A percentile compares a stretch with the other conserved stretches of the same genome.
phyloP scores from a whole-genome alignment of 2,329 filamentous ascomycete species.

The Calonectria pauciramosa region DNA sequence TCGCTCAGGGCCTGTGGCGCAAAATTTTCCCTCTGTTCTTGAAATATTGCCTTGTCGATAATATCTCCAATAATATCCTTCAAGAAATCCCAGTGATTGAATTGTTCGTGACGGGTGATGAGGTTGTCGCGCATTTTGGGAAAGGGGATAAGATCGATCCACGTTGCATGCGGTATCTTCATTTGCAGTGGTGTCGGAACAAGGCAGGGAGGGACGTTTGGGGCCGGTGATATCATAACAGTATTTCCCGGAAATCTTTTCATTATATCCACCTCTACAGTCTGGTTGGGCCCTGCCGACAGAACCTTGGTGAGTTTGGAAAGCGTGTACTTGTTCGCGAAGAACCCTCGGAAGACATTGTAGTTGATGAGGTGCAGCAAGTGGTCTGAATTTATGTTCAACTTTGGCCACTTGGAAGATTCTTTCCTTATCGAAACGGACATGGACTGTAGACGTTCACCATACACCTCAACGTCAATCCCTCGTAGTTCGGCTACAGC shows the following conservation, averaged over 20 bases:
- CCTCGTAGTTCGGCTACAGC: neutral
- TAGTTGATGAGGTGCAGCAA: conserved; percentile 25
- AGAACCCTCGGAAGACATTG: conserved; percentile 22
- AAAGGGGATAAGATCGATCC: conserved; percentile 58
- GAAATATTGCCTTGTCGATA: neutral
- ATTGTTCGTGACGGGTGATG: conserved; percentile 52
- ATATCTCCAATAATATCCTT: conserved; percentile 31
- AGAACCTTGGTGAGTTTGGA: conserved; percentile 11
- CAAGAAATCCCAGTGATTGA: conserved; percentile 53
- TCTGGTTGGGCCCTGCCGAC: neutral
- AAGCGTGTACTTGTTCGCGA: conserved; percentile 23
- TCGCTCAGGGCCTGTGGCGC: neutral
- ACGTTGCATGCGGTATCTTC: conserved; percentile 53
- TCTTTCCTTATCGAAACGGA: neutral
- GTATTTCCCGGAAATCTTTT: neutral
- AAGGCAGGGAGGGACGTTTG: conserved; percentile 34
- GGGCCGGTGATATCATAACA: neutral
- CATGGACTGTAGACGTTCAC: neutral
- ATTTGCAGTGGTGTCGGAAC: conserved; percentile 56
- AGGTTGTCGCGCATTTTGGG: conserved; percentile 55
- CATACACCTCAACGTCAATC: neutral
- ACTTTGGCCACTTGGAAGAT: neutral
- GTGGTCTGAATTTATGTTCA: conserved; percentile 4
- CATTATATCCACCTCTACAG: conserved; percentile 3
- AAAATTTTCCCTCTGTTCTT: neutral